Evolutionary conservation across 345 rosid genomes (phyloP), one percentile per base, ranked within the genome.

Genomic region (Euphorbia peplus): DNA sequence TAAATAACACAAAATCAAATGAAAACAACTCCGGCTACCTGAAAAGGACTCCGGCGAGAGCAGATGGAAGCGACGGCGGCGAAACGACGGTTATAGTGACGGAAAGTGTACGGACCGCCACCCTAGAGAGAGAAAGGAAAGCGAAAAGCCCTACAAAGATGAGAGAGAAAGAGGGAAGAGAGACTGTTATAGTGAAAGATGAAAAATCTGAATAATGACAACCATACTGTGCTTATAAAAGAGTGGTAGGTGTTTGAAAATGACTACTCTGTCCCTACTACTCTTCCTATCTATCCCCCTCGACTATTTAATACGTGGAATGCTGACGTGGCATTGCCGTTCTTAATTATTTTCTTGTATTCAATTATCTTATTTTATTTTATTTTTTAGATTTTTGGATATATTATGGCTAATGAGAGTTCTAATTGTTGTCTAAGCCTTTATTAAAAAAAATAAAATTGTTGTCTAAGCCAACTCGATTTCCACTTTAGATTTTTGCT

Each of bases 221-320:
- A 39, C 67, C 68, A 4, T 50, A 35, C 65, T 15, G 55, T 64
- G 57, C 54, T 76, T 80, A 59, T 78, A 81, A 67, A 67, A 72
- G 39, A 42, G 60, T 0, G 70, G 74, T 70, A 32, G 75, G 83
- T 76, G 72, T 67, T 28, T 0, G 63, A 76, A 79, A 81, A 81
- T 76, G 84, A 83, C 87, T 44, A 62, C 24, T 60, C 37, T 60
- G 62, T 67, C 76, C 76, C 61, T 56, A 42, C 30, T 30, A n/a
- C 18, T 44, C 32, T 0, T 24, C 47, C 8, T 10, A 1, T 28
- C 37, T 32, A 3, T 32, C 6, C 37, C 13, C 14, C 57, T 22
- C 57, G 28, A 21, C 57, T 53, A 11, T 7, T 8, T 5, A 19
- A 8, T 53, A 21, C 28, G 57, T 21, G 57, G 57, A 21, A 44